These are phyloP conservation scores for Dactylis glomerata DNA, from an alignment of 176 grass and related monocot species.

Conservation along the genomic window DNA sequence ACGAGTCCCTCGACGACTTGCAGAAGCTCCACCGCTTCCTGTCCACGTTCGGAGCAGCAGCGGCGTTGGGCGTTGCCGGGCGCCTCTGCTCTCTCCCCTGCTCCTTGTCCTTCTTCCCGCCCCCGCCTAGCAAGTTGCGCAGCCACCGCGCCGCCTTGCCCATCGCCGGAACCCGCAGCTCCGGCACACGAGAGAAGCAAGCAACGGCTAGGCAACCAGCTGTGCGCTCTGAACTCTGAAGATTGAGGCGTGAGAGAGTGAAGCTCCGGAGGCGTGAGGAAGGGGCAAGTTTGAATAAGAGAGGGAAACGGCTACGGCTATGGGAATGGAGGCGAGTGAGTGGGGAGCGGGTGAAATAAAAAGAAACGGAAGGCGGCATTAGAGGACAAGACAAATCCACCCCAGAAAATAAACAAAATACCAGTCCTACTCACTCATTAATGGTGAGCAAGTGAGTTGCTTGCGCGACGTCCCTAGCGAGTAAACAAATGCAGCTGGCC, in stretches of 20 bases:
- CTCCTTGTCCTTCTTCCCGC: slow-evolving; percentile 50
- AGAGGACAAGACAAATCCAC: slow-evolving; percentile 9
- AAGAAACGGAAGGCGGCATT: slow-evolving; percentile 2
- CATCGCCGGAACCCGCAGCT: slow-evolving; percentile 40
- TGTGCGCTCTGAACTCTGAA: neutral
- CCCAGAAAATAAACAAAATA: neutral
- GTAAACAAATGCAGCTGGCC: neutral
- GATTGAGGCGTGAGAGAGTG: neutral
- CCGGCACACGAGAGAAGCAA: neutral
- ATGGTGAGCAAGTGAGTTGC: neutral
- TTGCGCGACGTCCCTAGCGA: neutral
- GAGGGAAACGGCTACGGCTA: slow-evolving; percentile 44
- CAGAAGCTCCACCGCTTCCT: slow-evolving; percentile 90
- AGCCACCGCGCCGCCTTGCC: slow-evolving; percentile 83
- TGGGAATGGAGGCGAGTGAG: neutral
- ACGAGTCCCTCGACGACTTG: slow-evolving; percentile 49
- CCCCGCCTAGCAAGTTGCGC: slow-evolving; percentile 51
- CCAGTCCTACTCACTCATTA: neutral
- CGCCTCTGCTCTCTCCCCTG: slow-evolving; percentile 44
- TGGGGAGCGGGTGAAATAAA: slow-evolving; percentile 35
- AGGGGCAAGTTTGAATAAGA: slow-evolving; percentile 45
- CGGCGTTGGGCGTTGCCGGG: neutral
- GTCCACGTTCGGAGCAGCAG: slow-evolving; percentile 7
- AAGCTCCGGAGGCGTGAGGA: neutral
- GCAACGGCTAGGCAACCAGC: neutral